These are phyloP conservation scores for Capsella bursapastoris DNA, from an alignment of 345 rosid species.

Conservation along the genomic window DNA sequence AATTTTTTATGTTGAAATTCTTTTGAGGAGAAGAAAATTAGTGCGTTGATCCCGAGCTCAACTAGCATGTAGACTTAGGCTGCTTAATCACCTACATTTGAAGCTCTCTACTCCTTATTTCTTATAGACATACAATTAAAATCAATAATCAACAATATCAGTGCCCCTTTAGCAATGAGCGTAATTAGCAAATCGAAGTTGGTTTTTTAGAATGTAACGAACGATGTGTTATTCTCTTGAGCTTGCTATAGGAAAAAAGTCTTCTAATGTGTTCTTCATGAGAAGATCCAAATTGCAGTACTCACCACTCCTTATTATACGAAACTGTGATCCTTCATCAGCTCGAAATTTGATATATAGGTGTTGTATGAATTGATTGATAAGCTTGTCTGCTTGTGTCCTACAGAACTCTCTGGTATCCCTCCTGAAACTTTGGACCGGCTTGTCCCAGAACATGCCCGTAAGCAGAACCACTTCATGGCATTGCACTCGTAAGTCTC, in stretches of 20 bases:
- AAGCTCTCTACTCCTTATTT: background rate
- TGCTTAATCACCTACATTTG: background rate
- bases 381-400: background rate
- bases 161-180: background rate
- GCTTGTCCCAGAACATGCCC: conserved; percentile 82
- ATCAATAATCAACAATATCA: background rate
- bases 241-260: too few species aligned
- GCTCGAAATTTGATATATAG: background rate
- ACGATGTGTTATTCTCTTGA: background rate
- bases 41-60: too few species aligned
- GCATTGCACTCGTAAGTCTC: conserved; percentile 63
- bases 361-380: background rate
- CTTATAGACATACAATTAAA: background rate
- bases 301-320: background rate
- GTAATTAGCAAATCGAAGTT: background rate
- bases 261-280: background rate
- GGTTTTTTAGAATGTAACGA: background rate
- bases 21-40: background rate
- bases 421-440: conserved; percentile 60
- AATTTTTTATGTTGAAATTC: background rate
- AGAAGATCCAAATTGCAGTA: background rate
- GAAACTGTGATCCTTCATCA: background rate
- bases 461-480: conserved; percentile 89
- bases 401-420: conserved; percentile 71
- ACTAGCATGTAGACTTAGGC: too few species aligned